phyloP scores from a whole-genome alignment of 1,284 basidiomycete genomes.

The Leccinum subrobustum region DNA sequence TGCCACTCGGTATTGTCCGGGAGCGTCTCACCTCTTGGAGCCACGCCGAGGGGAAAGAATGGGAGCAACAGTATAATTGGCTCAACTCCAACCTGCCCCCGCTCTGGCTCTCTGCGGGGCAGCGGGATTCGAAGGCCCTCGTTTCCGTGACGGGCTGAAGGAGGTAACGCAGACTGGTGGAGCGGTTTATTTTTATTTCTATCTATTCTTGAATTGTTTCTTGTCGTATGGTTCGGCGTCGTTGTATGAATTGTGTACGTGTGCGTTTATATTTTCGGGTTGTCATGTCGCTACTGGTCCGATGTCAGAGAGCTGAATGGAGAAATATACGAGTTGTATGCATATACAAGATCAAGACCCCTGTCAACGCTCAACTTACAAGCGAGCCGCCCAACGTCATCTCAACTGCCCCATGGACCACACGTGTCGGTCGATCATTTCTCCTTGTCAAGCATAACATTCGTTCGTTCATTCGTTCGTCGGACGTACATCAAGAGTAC shows the following conservation, averaged over 20 bases:
- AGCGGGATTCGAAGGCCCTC: background rate
- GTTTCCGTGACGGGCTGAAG: background rate
- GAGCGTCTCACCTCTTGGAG: background rate
- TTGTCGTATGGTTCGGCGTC: background rate
- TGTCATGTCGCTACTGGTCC: background rate
- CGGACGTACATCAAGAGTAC: background rate
- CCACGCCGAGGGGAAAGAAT: background rate
- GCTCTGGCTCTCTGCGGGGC: background rate
- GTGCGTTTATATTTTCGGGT: background rate
- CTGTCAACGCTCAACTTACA: background rate
- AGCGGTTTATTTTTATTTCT: background rate
- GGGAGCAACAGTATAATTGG: background rate
- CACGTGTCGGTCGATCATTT: background rate
- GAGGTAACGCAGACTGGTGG: background rate
- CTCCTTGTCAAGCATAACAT: background rate
- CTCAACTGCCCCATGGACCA: background rate
- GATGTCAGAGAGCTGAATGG: background rate
- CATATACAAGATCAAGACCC: background rate
- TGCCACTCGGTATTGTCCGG: conserved; percentile 13
- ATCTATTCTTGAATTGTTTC: background rate
- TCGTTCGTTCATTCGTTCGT: background rate
- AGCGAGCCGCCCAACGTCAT: background rate
- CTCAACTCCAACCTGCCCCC: background rate
- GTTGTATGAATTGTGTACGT: background rate
- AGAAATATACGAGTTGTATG: background rate